These are phyloP conservation scores for Pseudogymnoascus sp. DNA, from an alignment of 2,329 filamentous ascomycete species.

Conservation along the genomic window DNA sequence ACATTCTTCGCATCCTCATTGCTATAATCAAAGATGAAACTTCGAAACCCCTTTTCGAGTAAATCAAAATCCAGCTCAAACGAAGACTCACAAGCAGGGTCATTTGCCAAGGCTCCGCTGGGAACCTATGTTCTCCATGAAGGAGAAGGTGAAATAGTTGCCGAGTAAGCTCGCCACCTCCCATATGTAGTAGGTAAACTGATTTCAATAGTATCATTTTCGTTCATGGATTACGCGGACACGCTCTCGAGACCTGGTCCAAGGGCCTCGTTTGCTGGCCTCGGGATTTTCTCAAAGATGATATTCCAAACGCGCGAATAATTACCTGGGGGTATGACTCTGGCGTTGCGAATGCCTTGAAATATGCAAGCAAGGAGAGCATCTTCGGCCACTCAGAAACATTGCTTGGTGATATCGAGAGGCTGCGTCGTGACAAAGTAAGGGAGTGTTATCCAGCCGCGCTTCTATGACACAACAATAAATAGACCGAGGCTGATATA, in stretches of 20 bases:
- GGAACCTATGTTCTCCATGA: neutral
- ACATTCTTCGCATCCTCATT: neutral
- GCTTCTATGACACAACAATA: neutral
- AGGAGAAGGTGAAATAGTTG: neutral
- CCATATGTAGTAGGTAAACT: neutral
- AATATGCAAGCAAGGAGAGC: neutral
- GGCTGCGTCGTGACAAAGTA: neutral
- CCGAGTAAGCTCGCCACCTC: neutral
- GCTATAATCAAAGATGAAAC: neutral
- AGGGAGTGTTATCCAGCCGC: neutral
- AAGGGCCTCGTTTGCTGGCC: conserved; percentile 6
- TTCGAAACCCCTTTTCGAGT: neutral
- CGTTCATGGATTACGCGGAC: conserved; percentile 7
- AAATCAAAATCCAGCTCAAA: neutral
- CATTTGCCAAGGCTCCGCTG: neutral
- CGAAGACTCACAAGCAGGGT: neutral
- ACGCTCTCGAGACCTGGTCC: conserved; percentile 6
- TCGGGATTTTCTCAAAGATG: conserved; percentile 5
- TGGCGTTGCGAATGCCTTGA: neutral
- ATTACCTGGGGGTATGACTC: neutral
- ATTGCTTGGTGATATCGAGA: neutral
- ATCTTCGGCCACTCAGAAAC: neutral
- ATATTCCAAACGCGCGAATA: conserved; percentile 8
- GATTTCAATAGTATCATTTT: conserved; percentile 3
- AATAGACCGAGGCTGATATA: neutral